A percentile compares a stretch with the other conserved stretches of the same genome.
phyloP scores from a whole-genome alignment of 2,329 filamentous ascomycete species.

The Fusarium bulbicola region DNA sequence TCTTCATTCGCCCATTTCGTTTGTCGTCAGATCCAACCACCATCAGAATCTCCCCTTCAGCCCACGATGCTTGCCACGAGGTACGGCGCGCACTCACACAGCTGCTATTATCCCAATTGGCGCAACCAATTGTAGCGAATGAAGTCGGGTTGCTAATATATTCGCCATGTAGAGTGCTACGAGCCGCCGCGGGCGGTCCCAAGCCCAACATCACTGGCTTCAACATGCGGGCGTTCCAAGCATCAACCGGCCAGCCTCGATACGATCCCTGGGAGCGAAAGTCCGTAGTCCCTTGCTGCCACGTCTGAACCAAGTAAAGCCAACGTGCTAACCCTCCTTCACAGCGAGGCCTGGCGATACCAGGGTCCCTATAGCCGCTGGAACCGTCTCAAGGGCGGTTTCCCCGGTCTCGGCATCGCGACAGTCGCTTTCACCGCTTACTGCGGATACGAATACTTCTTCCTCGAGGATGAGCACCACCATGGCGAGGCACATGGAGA shows the following conservation, averaged over 20 bases:
- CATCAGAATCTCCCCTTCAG: conserved; percentile 35
- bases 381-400: conserved; percentile 86
- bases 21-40: conserved; percentile 42
- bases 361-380: conserved; percentile 85
- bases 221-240: conserved; percentile 82
- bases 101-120: conserved; percentile 13
- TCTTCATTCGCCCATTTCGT: conserved; percentile 44
- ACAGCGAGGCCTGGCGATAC: conserved; percentile 95
- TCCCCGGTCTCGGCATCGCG: conserved; percentile 93
- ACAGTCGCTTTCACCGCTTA: conserved; percentile 91
- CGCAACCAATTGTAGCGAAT: not conserved
- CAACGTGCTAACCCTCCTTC: conserved; percentile 16
- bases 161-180: conserved; percentile 52
- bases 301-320: not conserved
- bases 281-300: conserved; percentile 55
- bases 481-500: conserved; percentile 63
- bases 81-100: conserved; percentile 38
- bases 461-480: conserved; percentile 77
- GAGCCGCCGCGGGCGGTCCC: conserved; percentile 59
- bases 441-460: conserved; percentile 88
- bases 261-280: conserved; percentile 74
- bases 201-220: conserved; percentile 91
- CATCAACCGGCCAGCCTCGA: conserved; percentile 69
- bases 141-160: conserved; percentile 25
- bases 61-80: conserved; percentile 53